Percentiles rank a stretch among this genome's conserved stretches.
These are phyloP conservation scores for Scopulariopsis brevicaulis DNA, from an alignment of 2,329 filamentous ascomycete genomes.

Conservation along the genomic window DNA sequence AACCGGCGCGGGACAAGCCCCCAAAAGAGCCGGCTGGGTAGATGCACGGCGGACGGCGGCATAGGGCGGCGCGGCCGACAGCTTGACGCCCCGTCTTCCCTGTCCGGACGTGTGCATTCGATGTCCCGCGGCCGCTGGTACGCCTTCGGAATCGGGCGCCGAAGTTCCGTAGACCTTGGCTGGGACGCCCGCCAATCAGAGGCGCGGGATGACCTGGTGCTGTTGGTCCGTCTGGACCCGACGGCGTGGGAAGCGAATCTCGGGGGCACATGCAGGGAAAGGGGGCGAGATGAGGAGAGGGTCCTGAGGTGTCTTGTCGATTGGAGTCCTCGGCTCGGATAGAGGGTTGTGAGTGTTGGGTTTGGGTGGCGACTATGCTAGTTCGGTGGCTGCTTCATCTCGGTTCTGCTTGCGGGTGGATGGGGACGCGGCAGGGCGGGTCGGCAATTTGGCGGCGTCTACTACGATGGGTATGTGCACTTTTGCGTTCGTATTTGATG, in stretches of 20 bases:
- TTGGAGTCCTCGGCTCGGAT: neutral
- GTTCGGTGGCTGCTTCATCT: too few relatives aligned
- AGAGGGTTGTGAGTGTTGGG: neutral
- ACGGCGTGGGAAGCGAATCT: neutral
- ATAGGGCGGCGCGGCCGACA: too few relatives aligned
- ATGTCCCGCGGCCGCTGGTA: neutral
- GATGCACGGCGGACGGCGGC: too few relatives aligned
- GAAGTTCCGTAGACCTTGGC: too few relatives aligned
- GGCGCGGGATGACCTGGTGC: too few relatives aligned
- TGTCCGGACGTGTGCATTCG: neutral
- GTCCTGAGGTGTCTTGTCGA: too few relatives aligned
- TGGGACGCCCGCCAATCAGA: too few relatives aligned
- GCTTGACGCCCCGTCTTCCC: neutral
- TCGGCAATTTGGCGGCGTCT: neutral
- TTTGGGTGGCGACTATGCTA: neutral
- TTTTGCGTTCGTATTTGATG: neutral
- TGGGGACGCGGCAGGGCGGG: neutral
- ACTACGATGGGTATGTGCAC: neutral
- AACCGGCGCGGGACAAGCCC: too few relatives aligned
- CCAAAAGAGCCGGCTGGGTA: too few relatives aligned
- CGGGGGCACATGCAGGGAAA: neutral
- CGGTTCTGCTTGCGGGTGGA: neutral
- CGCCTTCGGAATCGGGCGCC: neutral
- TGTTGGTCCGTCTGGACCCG: neutral
- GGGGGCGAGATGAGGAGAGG: neutral